Conservation (phyloP, 495 filamentous ascomycete species). For the Trichoderma reesei region DNA sequence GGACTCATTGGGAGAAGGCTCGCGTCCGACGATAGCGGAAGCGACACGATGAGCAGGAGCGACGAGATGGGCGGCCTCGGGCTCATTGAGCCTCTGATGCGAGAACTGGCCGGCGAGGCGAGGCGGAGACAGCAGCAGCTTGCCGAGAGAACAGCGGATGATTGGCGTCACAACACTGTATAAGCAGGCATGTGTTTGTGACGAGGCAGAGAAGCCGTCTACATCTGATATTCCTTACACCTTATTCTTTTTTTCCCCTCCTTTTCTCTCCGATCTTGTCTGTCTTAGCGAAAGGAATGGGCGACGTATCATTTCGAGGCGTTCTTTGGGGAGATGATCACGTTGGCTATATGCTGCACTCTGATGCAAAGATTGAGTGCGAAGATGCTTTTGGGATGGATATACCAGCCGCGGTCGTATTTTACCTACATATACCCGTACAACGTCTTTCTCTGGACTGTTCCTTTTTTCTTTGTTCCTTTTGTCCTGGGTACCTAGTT, state of each 20-base stretch:
- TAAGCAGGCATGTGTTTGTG: too few species aligned
- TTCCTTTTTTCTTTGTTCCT: background rate
- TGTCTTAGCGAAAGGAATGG: background rate
- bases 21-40: background rate
- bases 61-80: conserved; percentile 15
- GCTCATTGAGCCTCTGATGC: conserved; percentile 18
- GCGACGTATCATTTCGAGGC: background rate
- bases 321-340: background rate
- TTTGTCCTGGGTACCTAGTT: too few species aligned
- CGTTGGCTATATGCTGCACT: background rate
- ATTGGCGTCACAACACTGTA: conserved; percentile 1
- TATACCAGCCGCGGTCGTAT: background rate
- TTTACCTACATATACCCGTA: conserved; percentile 1
- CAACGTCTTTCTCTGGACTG: background rate
- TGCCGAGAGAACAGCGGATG: background rate
- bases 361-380: background rate
- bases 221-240: background rate
- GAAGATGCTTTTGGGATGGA: background rate
- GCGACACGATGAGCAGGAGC: background rate
- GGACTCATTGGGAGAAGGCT: background rate
- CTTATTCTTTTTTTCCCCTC: background rate
- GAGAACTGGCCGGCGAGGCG: conserved; percentile 6
- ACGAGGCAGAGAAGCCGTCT: background rate
- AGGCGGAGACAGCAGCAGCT: conserved; percentile 10
- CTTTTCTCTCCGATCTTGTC: background rate